phyloP scores from a whole-genome alignment of 768 basidiomycete species.

The Collybiopsis luxurians region DNA sequence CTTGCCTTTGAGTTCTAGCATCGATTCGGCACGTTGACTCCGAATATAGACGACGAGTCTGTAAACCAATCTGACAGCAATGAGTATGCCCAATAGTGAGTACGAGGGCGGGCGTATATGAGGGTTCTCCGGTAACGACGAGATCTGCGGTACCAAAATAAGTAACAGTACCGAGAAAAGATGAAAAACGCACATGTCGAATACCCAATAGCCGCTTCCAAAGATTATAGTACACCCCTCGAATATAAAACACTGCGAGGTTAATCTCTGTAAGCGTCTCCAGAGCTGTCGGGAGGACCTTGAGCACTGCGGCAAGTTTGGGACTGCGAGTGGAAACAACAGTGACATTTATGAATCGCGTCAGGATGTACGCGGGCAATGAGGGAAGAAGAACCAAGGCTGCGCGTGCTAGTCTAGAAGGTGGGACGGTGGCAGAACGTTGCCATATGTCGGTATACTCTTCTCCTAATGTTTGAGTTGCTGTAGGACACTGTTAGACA shows the following conservation, averaged over 20 bases:
- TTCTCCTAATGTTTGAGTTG: slow-evolving; percentile 83
- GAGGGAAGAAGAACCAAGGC: slow-evolving; percentile 65
- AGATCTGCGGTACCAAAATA: slow-evolving; percentile 49
- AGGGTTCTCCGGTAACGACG: slow-evolving; percentile 68
- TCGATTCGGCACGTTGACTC: slow-evolving; percentile 5
- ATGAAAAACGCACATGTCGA: slow-evolving; percentile 48
- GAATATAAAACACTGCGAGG: slow-evolving; percentile 77
- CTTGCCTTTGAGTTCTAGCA: slow-evolving; percentile 30
- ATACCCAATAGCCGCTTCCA: slow-evolving; percentile 65
- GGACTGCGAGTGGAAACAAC: slow-evolving; percentile 35
- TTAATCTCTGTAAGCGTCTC: slow-evolving; percentile 68
- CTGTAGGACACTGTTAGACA: no score
- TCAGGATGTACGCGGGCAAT: slow-evolving; percentile 60
- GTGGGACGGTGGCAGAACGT: slow-evolving; percentile 48
- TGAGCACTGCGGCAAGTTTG: slow-evolving; percentile 29
- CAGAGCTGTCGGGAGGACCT: slow-evolving; percentile 45
- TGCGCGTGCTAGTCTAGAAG: slow-evolving; percentile 42
- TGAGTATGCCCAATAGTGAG: slow-evolving; percentile 76
- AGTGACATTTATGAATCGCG: slow-evolving; percentile 42
- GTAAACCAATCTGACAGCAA: slow-evolving; percentile 61
- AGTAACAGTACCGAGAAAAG: not conserved
- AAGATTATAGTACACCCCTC: slow-evolving; percentile 76
- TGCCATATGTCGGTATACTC: slow-evolving; percentile 89
- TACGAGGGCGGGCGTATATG: slow-evolving; percentile 79
- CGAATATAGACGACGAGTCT: slow-evolving; percentile 51